These are phyloP conservation scores for Biscutella laevigata DNA, from an alignment of 441 rosid species.

Conservation along the genomic window DNA sequence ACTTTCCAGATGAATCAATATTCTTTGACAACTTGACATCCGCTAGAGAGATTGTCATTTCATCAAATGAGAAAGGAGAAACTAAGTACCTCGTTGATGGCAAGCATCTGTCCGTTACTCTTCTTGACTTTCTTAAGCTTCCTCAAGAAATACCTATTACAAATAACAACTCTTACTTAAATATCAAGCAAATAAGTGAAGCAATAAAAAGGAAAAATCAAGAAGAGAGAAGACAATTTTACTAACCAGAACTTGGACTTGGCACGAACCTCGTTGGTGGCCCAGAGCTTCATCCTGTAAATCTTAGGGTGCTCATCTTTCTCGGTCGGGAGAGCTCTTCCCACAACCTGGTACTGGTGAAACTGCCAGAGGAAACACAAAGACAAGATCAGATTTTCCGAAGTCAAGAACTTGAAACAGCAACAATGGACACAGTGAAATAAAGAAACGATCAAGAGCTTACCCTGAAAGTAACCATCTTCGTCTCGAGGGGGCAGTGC, in stretches of 20 bases:
- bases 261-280: conserved; percentile 42
- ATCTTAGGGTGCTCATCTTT: conserved; percentile 42
- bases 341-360: conserved; percentile 44
- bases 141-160: conserved; percentile 48
- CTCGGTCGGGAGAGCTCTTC: conserved; percentile 39
- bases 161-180: neutral
- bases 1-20: neutral
- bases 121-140: conserved; percentile 58
- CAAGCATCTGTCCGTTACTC: conserved; percentile 57
- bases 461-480: conserved; percentile 25
- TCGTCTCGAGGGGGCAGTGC: conserved; percentile 5
- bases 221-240: neutral
- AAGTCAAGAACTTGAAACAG: neutral
- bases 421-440: neutral
- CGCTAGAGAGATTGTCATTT: neutral
- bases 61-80: neutral
- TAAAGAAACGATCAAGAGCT: neutral
- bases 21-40: neutral
- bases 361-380: conserved; percentile 18
- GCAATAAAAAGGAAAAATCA: neutral
- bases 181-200: neutral
- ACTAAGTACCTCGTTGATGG: conserved; percentile 53
- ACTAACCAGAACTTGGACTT: conserved; percentile 45
- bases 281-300: conserved; percentile 45
- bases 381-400: neutral